Percentiles rank a stretch among this genome's conserved stretches.
These are phyloP conservation scores for Phytophthora meadii DNA, from an alignment of 352 stramenopile species.

Conservation along the genomic window DNA sequence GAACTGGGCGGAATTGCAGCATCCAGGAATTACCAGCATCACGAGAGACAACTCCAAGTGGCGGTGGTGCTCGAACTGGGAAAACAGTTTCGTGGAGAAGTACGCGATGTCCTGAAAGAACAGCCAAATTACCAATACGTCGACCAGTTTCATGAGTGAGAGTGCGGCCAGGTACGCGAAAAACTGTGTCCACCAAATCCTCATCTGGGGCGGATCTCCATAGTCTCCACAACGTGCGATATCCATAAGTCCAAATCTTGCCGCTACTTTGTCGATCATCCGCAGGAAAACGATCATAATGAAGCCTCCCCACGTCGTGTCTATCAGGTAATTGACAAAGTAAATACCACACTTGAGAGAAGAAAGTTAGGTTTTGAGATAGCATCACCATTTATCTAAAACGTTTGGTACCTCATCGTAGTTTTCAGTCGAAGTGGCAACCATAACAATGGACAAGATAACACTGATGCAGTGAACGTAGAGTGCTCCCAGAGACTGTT, in stretches of 20 bases:
- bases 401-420: slow-evolving; percentile 60
- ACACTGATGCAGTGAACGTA: slow-evolving; percentile 74
- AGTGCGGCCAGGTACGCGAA: slow-evolving; percentile 51
- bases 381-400: neutral
- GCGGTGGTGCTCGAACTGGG: slow-evolving; percentile 59
- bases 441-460: slow-evolving; percentile 65
- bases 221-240: slow-evolving; percentile 73
- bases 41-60: slow-evolving; percentile 78
- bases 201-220: slow-evolving; percentile 62
- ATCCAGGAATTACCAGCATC: slow-evolving; percentile 79
- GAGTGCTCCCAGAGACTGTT: slow-evolving; percentile 68
- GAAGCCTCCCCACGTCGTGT: slow-evolving; percentile 63
- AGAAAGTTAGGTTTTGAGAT: neutral
- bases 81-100: slow-evolving; percentile 58
- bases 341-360: slow-evolving; percentile 68
- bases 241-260: slow-evolving; percentile 37
- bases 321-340: slow-evolving; percentile 75
- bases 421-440: slow-evolving; percentile 37
- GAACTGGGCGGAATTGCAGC: slow-evolving; percentile 77
- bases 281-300: slow-evolving; percentile 59
- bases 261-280: slow-evolving; percentile 47
- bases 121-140: slow-evolving; percentile 46
- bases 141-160: slow-evolving; percentile 61
- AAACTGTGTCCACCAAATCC: slow-evolving; percentile 67
- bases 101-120: slow-evolving; percentile 56